Percentiles rank a stretch among this genome's conserved stretches.
Conservation (phyloP, 257 asterid species). For the Gardenia jasminoides region DNA sequence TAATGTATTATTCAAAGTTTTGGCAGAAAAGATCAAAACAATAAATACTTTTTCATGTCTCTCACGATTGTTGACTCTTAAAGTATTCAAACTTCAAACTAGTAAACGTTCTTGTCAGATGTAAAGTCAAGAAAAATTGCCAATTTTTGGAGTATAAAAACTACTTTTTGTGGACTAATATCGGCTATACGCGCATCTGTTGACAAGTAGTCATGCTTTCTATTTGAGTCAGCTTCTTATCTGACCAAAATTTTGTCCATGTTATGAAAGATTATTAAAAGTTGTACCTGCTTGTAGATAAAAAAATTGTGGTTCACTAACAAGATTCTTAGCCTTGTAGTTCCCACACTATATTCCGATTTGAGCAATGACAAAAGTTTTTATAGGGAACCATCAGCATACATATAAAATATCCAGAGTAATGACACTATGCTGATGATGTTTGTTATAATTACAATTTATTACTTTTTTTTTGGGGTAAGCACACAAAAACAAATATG, state of each 20-base stretch:
- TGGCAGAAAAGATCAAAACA: constrained; percentile 19
- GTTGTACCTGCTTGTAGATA: neutral
- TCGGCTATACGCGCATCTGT: neutral
- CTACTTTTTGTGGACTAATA: neutral
- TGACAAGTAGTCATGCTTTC: constrained; percentile 8
- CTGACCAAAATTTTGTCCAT: neutral
- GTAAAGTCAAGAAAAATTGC: constrained; percentile 1
- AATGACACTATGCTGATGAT: too few relatives aligned
- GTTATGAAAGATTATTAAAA: neutral
- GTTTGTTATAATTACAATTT: too few relatives aligned
- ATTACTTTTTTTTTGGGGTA: too few relatives aligned
- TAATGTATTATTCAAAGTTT: constrained; percentile 46
- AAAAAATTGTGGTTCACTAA: neutral
- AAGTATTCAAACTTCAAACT: constrained; percentile 19
- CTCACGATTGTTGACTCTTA: constrained; percentile 17
- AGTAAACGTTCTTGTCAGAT: neutral
- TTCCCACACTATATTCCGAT: constrained; percentile 3
- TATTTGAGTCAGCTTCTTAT: neutral
- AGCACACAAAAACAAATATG: too few relatives aligned
- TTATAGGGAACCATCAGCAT: neutral
- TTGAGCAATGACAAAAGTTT: neutral
- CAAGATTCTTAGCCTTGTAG: constrained; percentile 4
- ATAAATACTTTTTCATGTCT: constrained; percentile 40
- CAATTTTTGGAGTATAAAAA: constrained; percentile 12
- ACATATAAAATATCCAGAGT: too few relatives aligned